Percentiles rank a stretch among this genome's conserved stretches.
Evolutionary conservation across 2,329 filamentous ascomycete species (phyloP).

Genomic region (Cladophialophora carrionii): DNA sequence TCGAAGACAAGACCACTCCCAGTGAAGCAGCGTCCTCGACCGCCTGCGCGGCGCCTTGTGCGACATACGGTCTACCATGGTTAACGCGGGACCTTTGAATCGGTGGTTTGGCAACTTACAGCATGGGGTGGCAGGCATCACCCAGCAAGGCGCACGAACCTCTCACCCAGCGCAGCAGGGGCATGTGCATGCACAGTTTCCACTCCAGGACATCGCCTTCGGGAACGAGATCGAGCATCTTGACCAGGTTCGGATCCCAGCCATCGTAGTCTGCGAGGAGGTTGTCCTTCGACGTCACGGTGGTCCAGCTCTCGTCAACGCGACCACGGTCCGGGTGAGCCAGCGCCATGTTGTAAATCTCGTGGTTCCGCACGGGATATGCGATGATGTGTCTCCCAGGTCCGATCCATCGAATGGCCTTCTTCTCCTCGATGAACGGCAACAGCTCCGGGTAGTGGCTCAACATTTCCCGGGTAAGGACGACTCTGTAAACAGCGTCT

Average conservation of each 20-base stretch:
- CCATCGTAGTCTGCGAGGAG: constrained; percentile 64
- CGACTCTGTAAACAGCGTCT: constrained; percentile 41
- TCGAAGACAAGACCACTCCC: constrained; percentile 37
- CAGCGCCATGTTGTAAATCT: constrained; percentile 69
- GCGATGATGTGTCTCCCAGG: constrained; percentile 42
- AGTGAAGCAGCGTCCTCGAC: constrained; percentile 51
- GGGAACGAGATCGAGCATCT: constrained; percentile 63
- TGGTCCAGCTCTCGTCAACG: constrained; percentile 66
- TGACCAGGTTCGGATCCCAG: constrained; percentile 63
- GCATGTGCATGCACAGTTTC: constrained; percentile 65
- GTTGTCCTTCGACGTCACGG: constrained; percentile 61
- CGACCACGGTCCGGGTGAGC: constrained; percentile 65
- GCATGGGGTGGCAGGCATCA: constrained; percentile 52
- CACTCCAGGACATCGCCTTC: constrained; percentile 68
- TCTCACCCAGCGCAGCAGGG: constrained; percentile 63
- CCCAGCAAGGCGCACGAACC: constrained; percentile 46
- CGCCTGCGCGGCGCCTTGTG: constrained; percentile 51
- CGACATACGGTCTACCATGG: constrained; percentile 45
- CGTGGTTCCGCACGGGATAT: constrained; percentile 53
- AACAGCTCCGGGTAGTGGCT: constrained; percentile 39
- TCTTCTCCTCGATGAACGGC: constrained; percentile 39
- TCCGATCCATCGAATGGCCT: constrained; percentile 43
- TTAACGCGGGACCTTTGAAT: no score
- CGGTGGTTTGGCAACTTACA: constrained; percentile 29
- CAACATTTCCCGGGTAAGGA: constrained; percentile 37